Evolutionary conservation across 1,284 basidiomycete species (phyloP).

Genomic region (Cerrena zonata): DNA sequence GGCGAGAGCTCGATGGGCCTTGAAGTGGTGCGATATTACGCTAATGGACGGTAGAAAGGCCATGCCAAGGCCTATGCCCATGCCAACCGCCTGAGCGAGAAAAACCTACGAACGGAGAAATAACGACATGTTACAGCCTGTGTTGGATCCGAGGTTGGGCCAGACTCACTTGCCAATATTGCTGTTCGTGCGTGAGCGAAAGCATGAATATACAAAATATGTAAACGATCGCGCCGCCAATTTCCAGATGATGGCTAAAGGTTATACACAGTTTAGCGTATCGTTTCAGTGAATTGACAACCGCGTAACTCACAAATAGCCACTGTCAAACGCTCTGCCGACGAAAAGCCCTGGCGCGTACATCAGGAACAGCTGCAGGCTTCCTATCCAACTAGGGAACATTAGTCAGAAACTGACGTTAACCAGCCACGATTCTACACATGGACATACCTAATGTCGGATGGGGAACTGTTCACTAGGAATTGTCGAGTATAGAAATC

Average conservation of each 20-base stretch:
- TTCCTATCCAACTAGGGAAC: constrained; percentile 35
- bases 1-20: constrained; percentile 39
- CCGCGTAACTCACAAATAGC: constrained; percentile 29
- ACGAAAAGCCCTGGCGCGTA: constrained; percentile 27
- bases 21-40: constrained; percentile 46
- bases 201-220: constrained; percentile 32
- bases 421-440: too few relatives aligned
- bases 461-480: constrained; percentile 36
- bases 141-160: too few relatives aligned
- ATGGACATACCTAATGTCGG: constrained; percentile 38
- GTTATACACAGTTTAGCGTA: too few relatives aligned
- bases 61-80: constrained; percentile 44
- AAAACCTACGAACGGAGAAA: constrained; percentile 34
- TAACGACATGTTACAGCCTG: too few relatives aligned
- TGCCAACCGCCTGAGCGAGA: constrained; percentile 46
- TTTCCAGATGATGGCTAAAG: constrained; percentile 19
- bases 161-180: constrained; percentile 28
- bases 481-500: constrained; percentile 46
- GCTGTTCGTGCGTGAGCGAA: constrained; percentile 24
- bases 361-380: constrained; percentile 31
- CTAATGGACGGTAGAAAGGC: constrained; percentile 49
- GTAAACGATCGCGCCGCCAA: constrained; percentile 26
- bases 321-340: constrained; percentile 31
- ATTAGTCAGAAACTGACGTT: constrained; percentile 10
- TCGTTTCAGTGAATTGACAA: too few relatives aligned